Evolutionary conservation across 116 monocot species (phyloP).

Genomic region (Phalaenopsis hybrid): DNA sequence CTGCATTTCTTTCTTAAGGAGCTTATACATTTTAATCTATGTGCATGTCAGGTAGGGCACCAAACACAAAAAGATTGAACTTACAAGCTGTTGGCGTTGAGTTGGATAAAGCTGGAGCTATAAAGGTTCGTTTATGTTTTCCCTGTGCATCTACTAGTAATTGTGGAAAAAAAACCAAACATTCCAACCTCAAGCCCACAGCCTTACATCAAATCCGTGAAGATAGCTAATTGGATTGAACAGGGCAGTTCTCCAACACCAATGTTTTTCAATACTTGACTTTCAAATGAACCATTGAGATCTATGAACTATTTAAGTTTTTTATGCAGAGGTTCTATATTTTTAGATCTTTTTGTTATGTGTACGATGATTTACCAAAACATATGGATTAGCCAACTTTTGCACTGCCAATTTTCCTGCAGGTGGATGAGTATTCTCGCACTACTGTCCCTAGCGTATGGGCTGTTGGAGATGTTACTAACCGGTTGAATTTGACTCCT

Average conservation of each 20-base stretch:
- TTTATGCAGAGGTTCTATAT: neutral
- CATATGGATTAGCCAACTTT: slow-evolving; percentile 5
- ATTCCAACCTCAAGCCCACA: neutral
- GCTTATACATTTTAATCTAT: neutral
- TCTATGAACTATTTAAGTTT: neutral
- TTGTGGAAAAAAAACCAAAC: neutral
- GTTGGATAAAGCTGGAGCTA: slow-evolving; percentile 75
- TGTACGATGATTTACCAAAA: neutral
- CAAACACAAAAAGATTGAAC: slow-evolving; percentile 89
- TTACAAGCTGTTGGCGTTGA: slow-evolving; percentile 88
- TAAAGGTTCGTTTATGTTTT: slow-evolving; percentile 53
- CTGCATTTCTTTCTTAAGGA: neutral
- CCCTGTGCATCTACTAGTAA: neutral
- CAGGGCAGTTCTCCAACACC: too few relatives aligned
- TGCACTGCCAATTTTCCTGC: slow-evolving; percentile 11
- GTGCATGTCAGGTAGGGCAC: slow-evolving; percentile 54
- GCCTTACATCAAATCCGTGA: neutral
- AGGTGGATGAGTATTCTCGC: slow-evolving; percentile 97
- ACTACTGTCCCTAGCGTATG: slow-evolving; percentile 83
- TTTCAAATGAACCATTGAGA: neutral
- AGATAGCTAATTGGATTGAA: neutral
- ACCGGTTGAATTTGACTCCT: slow-evolving; percentile 96
- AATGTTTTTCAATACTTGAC: too few relatives aligned
- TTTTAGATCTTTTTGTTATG: neutral
- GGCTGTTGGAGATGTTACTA: slow-evolving; percentile 99